Evolutionary conservation across 441 rosid species (phyloP), one percentile per base, ranked within the genome.

Genomic region (Hura crepitans): DNA sequence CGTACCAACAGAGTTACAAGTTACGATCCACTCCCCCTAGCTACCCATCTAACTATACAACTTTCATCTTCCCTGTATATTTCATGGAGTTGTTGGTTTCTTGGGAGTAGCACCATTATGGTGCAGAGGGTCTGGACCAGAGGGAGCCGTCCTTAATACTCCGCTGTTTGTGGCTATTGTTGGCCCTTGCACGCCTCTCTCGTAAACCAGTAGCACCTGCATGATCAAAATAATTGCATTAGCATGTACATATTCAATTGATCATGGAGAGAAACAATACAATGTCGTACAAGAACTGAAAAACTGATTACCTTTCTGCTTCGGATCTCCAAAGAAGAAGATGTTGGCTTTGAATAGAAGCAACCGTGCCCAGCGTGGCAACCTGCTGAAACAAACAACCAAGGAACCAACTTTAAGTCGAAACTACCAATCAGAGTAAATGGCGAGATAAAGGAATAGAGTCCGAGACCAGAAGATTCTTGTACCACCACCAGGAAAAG

Each of bases 71-170:
- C 22, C 12, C 0, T 20, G 0, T 18, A 55, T 4, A 4, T 45
- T 35, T 81, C 75, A 86, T 30, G 91, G 91, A 30, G 79, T 79
- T 50, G 73, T 72, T 17, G 92, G 91, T 63, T 86, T 80, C 76
- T 80, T 83, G 33, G 96, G 93, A 74, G 71, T 75, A 11, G 78
- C 82, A 13, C 81, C 85, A 73, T 89, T 85, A 62, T 89, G 96
- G 78, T 89, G 93, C 78, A 89, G 69, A 17, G 96, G 96, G 65
- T 89, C 91, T 59, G 93, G 93, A 33, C 96, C 96, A 6, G 91
- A 81, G 8, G 93, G 96, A 78, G 72, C 90, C 22, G 68, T 46
- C 74, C 91, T 86, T 20, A 89, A 47, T 80, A 82, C 91, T 66
- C 74, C 68, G 23, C 63, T 69, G 12, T 39, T 61, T 30, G 55